Conservation (phyloP, 352 stramenopile species). For the Pythium diclinum region DNA sequence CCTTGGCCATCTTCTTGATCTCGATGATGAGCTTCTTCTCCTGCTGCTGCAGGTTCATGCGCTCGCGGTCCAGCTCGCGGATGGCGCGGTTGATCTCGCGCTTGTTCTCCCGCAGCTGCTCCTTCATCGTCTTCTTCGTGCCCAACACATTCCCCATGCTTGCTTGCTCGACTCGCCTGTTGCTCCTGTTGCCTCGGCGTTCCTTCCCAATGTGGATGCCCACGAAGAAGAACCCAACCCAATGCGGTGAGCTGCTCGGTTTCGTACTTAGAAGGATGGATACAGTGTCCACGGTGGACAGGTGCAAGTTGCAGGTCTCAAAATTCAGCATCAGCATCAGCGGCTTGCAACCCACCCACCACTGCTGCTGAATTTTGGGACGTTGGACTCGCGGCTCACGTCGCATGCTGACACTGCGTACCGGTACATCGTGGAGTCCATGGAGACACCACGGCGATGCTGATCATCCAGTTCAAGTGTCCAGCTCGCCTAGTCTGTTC, state of each 20-base stretch:
- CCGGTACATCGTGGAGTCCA: no score
- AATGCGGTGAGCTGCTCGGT: background rate
- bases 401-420: no score
- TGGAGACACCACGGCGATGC: no score
- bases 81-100: constrained; percentile 96
- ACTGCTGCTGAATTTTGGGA: background rate
- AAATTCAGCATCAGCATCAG: no score
- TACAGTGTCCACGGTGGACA: background rate
- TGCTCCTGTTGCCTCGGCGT: background rate
- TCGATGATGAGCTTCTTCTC: constrained; percentile 95
- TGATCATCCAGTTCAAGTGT: no score
- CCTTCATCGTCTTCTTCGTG: constrained; percentile 83
- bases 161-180: background rate
- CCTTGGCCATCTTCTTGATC: constrained; percentile 97
- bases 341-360: no score
- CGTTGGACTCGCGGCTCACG: background rate
- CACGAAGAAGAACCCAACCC: background rate
- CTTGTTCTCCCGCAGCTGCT: constrained; percentile 97
- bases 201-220: background rate
- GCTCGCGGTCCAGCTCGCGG: constrained; percentile 95
- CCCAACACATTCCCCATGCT: constrained; percentile 73
- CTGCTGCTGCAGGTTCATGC: constrained; percentile 88
- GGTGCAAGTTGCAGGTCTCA: background rate
- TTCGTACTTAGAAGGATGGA: background rate
- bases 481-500: no score